Conservation (phyloP, 306 rosid genomes). For the Myrica gale region DNA sequence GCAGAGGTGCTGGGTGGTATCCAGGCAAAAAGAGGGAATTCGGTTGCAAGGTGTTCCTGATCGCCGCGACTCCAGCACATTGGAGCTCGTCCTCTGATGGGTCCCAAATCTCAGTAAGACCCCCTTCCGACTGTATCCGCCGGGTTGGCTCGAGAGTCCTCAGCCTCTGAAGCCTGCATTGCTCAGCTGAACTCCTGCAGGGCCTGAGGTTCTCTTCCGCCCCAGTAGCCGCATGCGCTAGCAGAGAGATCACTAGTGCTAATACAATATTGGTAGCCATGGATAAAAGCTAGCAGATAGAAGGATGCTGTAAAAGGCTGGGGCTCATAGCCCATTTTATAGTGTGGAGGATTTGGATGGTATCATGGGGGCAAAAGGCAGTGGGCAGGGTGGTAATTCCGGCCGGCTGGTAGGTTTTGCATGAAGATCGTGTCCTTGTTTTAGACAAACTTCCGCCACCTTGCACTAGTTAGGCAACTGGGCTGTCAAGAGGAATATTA, state of each 20-base stretch:
- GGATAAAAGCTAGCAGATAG: not conserved
- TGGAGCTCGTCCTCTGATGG: constrained; percentile 15
- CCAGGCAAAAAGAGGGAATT: constrained; percentile 21
- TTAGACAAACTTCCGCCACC: not conserved
- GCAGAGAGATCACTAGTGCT: constrained; percentile 8
- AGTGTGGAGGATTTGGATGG: not conserved
- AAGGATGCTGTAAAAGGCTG: not conserved
- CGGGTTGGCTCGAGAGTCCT: constrained; percentile 12
- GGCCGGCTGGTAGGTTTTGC: not conserved
- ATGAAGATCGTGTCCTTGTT: constrained; percentile 1
- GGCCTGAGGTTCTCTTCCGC: constrained; percentile 1
- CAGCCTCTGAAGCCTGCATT: constrained; percentile 18
- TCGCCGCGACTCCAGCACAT: constrained; percentile 27
- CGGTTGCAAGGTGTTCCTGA: constrained; percentile 5
- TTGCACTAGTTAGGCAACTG: not conserved
- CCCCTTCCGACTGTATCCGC: constrained; percentile 23
- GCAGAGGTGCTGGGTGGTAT: constrained; percentile 15
- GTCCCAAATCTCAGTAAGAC: constrained; percentile 21
- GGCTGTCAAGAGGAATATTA: not conserved
- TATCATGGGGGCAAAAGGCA: not conserved
- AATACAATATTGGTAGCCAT: constrained; percentile 20
- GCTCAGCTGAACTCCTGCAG: constrained; percentile 3
- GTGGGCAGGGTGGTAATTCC: not conserved
- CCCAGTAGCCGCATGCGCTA: constrained; percentile 5
- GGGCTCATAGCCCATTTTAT: not conserved